These are phyloP conservation scores for Eutypa lata DNA, from an alignment of 2,329 filamentous ascomycete species.

Conservation along the genomic window DNA sequence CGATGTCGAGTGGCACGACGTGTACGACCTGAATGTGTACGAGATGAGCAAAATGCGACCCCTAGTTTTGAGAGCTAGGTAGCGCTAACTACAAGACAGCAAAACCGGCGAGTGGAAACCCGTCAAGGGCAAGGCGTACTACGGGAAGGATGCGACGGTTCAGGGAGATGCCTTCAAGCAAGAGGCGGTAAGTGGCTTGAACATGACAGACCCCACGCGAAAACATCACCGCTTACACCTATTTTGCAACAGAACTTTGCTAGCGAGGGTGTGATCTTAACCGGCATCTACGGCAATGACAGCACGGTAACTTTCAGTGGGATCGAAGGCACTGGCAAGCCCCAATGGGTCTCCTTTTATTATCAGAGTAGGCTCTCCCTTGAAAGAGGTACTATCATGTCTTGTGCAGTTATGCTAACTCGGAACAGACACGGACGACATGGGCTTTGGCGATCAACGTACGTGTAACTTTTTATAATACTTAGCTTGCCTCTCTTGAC, in stretches of 20 bases:
- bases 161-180: conserved; percentile 50
- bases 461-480: background rate
- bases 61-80: too few relatives aligned
- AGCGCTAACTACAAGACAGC: conserved; percentile 15
- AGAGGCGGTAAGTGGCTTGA: conserved; percentile 37
- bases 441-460: conserved; percentile 55
- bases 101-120: conserved; percentile 45
- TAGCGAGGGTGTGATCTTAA: conserved; percentile 42
- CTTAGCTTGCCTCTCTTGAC: background rate
- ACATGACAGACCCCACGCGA: background rate
- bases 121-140: conserved; percentile 46
- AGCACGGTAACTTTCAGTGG: conserved; percentile 49
- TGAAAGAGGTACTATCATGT: background rate
- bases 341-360: conserved; percentile 57
- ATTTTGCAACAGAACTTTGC: conserved; percentile 38
- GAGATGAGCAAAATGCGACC: too few relatives aligned
- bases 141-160: conserved; percentile 40
- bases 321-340: conserved; percentile 46
- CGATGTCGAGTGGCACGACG: conserved; percentile 49
- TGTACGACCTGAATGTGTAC: conserved; percentile 52
- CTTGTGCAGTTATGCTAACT: background rate
- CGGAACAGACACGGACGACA: conserved; percentile 49
- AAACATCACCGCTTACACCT: too few relatives aligned
- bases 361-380: conserved; percentile 41
- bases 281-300: conserved; percentile 52